Evolutionary conservation across 176 grass and related monocot genomes (phyloP), one percentile per base, ranked within the genome.

Genomic region (Bothriochloa decipiens): DNA sequence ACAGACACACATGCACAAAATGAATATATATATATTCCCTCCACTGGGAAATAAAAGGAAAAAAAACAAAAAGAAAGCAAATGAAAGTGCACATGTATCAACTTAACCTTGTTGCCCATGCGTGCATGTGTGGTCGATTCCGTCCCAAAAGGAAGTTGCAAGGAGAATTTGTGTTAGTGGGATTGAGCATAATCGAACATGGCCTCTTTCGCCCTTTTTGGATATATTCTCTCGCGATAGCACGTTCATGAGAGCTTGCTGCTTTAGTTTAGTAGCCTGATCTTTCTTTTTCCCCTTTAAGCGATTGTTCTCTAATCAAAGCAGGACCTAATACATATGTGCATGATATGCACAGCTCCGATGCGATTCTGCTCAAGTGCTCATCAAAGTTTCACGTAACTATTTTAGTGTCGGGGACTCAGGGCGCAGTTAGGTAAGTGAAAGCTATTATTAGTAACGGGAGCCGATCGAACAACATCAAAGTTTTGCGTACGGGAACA

Each of bases 171-270:
- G 69, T 79, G 75, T 72, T 75, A 90, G 88, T 91, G 92, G 90
- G 81, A 87, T 67, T 65, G 90, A 75, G 95, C 91, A 97, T 92
- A 97, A 92, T 62, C 69, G 78, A 92, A 89, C 95, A 94, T 97
- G 92, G 81, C 26, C 46, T 63, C 57, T 17, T 27, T 20, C 58
- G 62, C 61, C 80, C 90, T 91, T 97, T 97, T 87, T 89, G 90
- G 92, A 94, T 32, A 32, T 32, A 32, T 94, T 92, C 86, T 92
- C 90, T 62, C 61, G 67, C 67, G 63, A 87, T 83, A 68, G n/a
- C 84, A 90, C 27, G 36, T 68, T 83, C 3, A 26, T 62, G 72
- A 82, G 40, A 82, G 40, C 75, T 47, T 80, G 65, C 69, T 12
- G n/a, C 58, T 77, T 68, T 83, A 75, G n/a, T 74, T 74, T 39